These are phyloP conservation scores for Butyriboletus loyo DNA, from an alignment of 768 basidiomycete species.

Conservation along the genomic window DNA sequence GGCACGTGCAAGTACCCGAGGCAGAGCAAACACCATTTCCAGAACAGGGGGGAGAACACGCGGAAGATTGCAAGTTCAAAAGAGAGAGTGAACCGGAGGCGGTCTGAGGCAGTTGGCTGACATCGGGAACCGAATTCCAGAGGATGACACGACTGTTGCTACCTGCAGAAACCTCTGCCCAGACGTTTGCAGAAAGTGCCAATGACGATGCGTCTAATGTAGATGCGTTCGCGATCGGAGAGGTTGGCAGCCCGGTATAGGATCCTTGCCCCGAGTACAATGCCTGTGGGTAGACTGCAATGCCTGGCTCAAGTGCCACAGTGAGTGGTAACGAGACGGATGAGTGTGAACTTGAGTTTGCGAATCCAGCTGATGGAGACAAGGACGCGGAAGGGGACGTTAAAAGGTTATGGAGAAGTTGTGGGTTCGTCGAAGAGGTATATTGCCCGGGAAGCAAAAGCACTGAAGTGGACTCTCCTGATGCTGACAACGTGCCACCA, in stretches of 20 bases:
- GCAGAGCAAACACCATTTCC: slow-evolving; percentile 69
- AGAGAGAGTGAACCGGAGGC: slow-evolving; percentile 51
- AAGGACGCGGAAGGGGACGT: slow-evolving; percentile 62
- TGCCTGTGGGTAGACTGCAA: slow-evolving; percentile 59
- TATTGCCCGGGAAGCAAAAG: slow-evolving; percentile 79
- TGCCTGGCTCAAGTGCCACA: slow-evolving; percentile 61
- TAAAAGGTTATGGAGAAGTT: slow-evolving; percentile 64
- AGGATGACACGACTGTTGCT: slow-evolving; percentile 59
- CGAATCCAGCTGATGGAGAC: slow-evolving; percentile 61
- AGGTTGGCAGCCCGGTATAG: slow-evolving; percentile 55
- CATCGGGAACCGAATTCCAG: slow-evolving; percentile 78
- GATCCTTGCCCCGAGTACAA: slow-evolving; percentile 65
- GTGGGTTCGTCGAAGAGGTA: slow-evolving; percentile 64
- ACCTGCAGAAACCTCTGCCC: slow-evolving; percentile 61
- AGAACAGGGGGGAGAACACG: slow-evolving; percentile 76
- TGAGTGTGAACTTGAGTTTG: slow-evolving; percentile 45
- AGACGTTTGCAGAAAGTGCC: slow-evolving; percentile 65
- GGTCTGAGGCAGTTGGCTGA: slow-evolving; percentile 59
- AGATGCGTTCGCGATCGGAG: slow-evolving; percentile 44
- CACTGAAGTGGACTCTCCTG: slow-evolving; percentile 49
- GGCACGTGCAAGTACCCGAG: slow-evolving; percentile 69
- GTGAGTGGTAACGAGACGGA: slow-evolving; percentile 62
- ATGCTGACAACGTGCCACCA: slow-evolving; percentile 61
- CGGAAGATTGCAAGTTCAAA: slow-evolving; percentile 67
- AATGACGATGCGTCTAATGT: slow-evolving; percentile 57